These are phyloP conservation scores for Halenospora varia DNA, from an alignment of 495 filamentous ascomycete genomes.

Conservation along the genomic window DNA sequence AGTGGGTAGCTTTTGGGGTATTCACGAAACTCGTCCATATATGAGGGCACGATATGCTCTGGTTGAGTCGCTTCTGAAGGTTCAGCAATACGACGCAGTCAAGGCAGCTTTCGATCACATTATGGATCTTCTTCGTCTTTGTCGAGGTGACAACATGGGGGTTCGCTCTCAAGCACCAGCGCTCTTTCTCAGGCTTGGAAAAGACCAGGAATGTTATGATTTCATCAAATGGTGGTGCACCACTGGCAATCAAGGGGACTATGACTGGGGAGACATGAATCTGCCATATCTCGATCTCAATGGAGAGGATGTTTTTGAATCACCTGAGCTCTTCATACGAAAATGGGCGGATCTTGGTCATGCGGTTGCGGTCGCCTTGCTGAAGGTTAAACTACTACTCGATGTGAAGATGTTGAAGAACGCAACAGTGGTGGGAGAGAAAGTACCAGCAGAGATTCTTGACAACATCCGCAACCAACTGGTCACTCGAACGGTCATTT, in stretches of 20 bases:
- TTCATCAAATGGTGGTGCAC: constrained; percentile 47
- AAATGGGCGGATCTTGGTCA: constrained; percentile 22
- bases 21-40: constrained; percentile 36
- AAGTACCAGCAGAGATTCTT: constrained; percentile 25
- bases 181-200: constrained; percentile 40
- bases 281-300: constrained; percentile 31
- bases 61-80: constrained; percentile 26
- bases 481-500: constrained; percentile 5
- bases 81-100: constrained; percentile 34
- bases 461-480: constrained; percentile 17
- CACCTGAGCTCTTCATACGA: constrained; percentile 24
- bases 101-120: constrained; percentile 31
- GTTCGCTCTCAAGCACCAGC: constrained; percentile 36
- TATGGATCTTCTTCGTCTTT: constrained; percentile 36
- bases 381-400: constrained; percentile 36
- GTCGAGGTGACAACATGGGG: constrained; percentile 43
- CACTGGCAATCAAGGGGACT: constrained; percentile 19
- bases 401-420: constrained; percentile 30
- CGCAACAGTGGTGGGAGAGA: constrained; percentile 9
- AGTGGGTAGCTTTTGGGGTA: constrained; percentile 37
- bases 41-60: constrained; percentile 35
- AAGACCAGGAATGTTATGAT: constrained; percentile 53
- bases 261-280: constrained; percentile 36
- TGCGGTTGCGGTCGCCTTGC: constrained; percentile 28
- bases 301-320: constrained; percentile 35